Percentiles rank a stretch among this genome's conserved stretches.
phyloP scores from a whole-genome alignment of 768 basidiomycete species.

The Mycena filopes region DNA sequence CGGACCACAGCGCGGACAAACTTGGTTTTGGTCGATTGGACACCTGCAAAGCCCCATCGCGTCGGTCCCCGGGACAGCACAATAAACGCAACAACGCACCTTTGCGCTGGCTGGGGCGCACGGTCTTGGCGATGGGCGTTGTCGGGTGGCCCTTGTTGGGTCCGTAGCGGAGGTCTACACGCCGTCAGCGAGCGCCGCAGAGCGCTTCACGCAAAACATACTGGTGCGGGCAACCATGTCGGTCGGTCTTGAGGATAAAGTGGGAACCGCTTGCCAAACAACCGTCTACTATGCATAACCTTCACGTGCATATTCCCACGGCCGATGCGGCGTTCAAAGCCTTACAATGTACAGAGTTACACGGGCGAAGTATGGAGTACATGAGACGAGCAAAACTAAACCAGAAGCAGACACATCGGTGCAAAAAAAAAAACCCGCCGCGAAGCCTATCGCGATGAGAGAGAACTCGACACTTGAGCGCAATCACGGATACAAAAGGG shows the following conservation, averaged over 20 bases:
- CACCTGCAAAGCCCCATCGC: conserved; percentile 34
- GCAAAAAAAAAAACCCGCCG: too few relatives aligned
- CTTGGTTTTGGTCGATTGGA: conserved; percentile 88
- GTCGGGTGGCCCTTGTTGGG: conserved; percentile 91
- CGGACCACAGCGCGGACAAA: conserved; percentile 94
- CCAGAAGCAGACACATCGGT: too few relatives aligned
- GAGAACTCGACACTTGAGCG: too few relatives aligned
- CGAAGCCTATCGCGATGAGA: too few relatives aligned
- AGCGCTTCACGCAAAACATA: conserved; percentile 27
- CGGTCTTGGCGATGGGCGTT: conserved; percentile 78
- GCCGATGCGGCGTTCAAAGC: background rate
- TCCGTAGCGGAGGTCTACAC: conserved; percentile 84
- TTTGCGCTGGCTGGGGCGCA: conserved; percentile 91
- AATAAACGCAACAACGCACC: conserved; percentile 58
- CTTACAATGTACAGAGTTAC: too few relatives aligned
- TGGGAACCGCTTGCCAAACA: conserved; percentile 4
- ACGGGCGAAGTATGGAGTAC: too few relatives aligned
- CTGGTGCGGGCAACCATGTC: conserved; percentile 85
- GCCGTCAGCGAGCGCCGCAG: conserved; percentile 12
- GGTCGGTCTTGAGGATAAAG: conserved; percentile 63
- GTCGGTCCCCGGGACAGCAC: background rate
- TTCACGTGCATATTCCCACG: background rate
- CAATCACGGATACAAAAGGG: too few relatives aligned
- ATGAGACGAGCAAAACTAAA: too few relatives aligned
- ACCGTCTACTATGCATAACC: conserved; percentile 3